Conservation (phyloP, 1,284 basidiomycete species). For the Chondrostereum purpureum region DNA sequence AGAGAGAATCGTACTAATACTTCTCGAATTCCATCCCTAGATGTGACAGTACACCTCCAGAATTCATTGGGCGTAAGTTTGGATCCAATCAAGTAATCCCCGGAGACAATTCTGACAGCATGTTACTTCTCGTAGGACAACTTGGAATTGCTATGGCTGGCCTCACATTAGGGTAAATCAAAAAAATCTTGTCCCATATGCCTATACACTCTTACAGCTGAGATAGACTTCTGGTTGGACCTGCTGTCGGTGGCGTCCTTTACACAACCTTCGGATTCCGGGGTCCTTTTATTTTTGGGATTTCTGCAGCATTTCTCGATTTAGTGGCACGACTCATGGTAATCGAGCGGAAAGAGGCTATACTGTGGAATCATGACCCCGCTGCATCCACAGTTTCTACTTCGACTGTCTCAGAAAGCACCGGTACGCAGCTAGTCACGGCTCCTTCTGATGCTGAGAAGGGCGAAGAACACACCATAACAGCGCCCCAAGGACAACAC, state of each 20-base stretch:
- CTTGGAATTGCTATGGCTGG: conserved; percentile 71
- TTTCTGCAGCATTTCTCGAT: conserved; percentile 55
- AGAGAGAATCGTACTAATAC: background rate
- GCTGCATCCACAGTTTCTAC: conserved; percentile 13
- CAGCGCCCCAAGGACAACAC: background rate
- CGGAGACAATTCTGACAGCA: background rate
- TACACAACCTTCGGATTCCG: conserved; percentile 65
- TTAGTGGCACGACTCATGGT: conserved; percentile 55
- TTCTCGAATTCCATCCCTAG: conserved; percentile 27
- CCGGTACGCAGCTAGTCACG: background rate
- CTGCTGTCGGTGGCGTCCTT: conserved; percentile 65
- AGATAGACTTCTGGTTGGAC: conserved; percentile 46
- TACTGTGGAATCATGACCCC: conserved; percentile 48
- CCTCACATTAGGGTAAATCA: conserved; percentile 53
- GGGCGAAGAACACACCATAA: background rate
- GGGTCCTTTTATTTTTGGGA: conserved; percentile 69
- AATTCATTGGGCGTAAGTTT: conserved; percentile 52
- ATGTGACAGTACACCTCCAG: conserved; percentile 63
- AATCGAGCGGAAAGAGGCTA: conserved; percentile 56
- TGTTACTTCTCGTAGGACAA: conserved; percentile 48
- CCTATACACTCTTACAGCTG: background rate
- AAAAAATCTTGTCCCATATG: background rate
- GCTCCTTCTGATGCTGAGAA: background rate
- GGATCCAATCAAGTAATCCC: conserved; percentile 1
- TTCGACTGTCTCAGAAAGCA: conserved; percentile 10